phyloP scores from a whole-genome alignment of 2,329 filamentous ascomycete genomes.

The Pyrenophora graminea region DNA sequence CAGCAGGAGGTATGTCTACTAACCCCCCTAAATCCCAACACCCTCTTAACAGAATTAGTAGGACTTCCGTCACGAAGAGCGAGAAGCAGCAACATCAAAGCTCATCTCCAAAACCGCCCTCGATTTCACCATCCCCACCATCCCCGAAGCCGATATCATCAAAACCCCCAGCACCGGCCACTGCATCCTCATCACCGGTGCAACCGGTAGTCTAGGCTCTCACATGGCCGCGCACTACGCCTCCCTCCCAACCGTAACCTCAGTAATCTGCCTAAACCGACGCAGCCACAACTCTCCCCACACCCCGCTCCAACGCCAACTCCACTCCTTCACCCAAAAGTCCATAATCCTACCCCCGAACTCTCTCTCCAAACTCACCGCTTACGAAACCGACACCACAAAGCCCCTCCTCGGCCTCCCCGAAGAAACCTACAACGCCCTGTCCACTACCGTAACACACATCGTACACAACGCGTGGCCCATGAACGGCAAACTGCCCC shows the following conservation, averaged over 20 bases:
- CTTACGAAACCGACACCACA: conserved; percentile 56
- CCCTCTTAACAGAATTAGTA: not conserved
- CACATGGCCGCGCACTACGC: conserved; percentile 44
- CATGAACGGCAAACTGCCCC: conserved; percentile 58
- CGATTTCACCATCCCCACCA: not conserved
- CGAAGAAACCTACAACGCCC: conserved; percentile 41
- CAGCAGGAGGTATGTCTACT: not conserved
- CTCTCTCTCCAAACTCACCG: conserved; percentile 47
- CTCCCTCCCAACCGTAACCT: conserved; percentile 30
- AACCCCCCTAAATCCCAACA: too few relatives aligned
- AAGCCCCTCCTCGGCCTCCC: conserved; percentile 56
- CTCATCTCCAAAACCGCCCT: not conserved
- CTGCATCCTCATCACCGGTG: conserved; percentile 47
- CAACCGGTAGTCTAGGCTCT: conserved; percentile 47
- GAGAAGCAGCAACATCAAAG: not conserved
- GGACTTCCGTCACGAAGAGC: not conserved
- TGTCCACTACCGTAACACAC: conserved; percentile 51
- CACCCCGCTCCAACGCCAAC: conserved; percentile 42
- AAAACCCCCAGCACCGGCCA: not conserved
- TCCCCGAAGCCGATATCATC: not conserved
- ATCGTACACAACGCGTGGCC: conserved; percentile 61
- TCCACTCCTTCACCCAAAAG: conserved; percentile 31
- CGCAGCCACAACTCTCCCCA: conserved; percentile 26
- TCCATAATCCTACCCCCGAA: conserved; percentile 12
- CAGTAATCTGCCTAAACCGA: conserved; percentile 55